Evolutionary conservation across 495 filamentous ascomycete genomes (phyloP), one percentile per base, ranked within the genome.

Genomic region (Penicillium pulvis): DNA sequence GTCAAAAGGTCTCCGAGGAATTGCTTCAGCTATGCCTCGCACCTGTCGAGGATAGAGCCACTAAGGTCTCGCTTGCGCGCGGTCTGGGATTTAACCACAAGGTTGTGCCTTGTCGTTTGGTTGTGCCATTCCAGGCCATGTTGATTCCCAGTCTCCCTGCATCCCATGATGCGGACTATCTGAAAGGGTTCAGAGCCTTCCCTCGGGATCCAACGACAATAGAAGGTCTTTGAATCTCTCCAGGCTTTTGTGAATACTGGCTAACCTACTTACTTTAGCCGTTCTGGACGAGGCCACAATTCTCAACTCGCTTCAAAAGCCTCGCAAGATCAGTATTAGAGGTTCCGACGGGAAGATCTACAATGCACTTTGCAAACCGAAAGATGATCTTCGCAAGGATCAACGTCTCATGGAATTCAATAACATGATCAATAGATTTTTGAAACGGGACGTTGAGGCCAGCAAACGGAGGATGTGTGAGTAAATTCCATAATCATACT

Each of bases 341-440:
- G 94, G 93, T 6, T 92, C 90, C 0, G 92, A 99, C 72, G 94
- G 94, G 12, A 86, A 87, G 51, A 79, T 83, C 6, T 99, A 99
- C 66, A 88, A 88, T 28, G 84, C 97, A 16, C 81, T 99, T 47
- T 94, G 95, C 78, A 99, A 99, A 65, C 94, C 94, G 6, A 98
- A 98, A 71, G 94, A 98, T 67, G 95, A 99, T 71, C 81, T 99
- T 6, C 89, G 94, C 7, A 98, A 96, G 63, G 94, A 99, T 60
- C 92, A 96, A 64, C 90, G 94, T 47, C 85, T 98, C 20, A 98
- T 99, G 95, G 95, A 98, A 68, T 99, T 98, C 81, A 97, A 97
- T 69, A 86, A 88, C 56, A 93, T 97, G 87, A 96, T 99, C 75
- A 97, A 98, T 68, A 84, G 95, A 55, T 90, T 92, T 24, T 74